phyloP scores from a whole-genome alignment of 2,329 filamentous ascomycete species.

The Penicillium paneum region DNA sequence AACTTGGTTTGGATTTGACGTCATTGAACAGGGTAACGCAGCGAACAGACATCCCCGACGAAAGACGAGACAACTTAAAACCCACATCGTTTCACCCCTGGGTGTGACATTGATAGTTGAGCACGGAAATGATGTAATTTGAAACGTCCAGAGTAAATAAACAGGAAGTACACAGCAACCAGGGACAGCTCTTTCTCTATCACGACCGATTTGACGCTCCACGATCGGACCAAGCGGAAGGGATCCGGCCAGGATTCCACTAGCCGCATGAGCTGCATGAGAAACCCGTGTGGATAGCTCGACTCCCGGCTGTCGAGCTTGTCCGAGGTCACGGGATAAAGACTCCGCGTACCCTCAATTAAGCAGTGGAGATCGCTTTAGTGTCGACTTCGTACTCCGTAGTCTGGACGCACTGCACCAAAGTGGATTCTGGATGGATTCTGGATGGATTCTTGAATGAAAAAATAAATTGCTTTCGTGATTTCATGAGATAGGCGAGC shows the following conservation, averaged over 20 bases:
- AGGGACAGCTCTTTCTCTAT: background rate
- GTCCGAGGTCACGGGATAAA: background rate
- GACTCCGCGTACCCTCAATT: constrained; percentile 2
- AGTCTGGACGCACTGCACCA: background rate
- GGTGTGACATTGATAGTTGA: background rate
- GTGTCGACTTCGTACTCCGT: background rate
- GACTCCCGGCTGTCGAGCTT: background rate
- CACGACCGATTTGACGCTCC: constrained; percentile 1
- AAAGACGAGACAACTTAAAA: background rate
- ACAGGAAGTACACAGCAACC: background rate
- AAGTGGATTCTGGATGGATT: constrained; percentile 1
- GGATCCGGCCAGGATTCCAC: background rate
- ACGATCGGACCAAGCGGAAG: constrained; percentile 6
- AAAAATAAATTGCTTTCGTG: background rate
- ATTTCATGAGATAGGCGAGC: background rate
- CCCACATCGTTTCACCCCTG: background rate
- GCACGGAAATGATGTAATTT: background rate
- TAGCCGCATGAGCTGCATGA: constrained; percentile 3
- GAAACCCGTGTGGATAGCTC: background rate
- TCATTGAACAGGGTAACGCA: constrained; percentile 1
- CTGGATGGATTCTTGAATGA: too few species aligned
- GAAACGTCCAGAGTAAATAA: background rate
- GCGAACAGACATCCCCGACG: background rate
- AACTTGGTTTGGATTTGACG: background rate
- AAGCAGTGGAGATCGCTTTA: constrained; percentile 9